Percentiles rank a stretch among this genome's conserved stretches.
Evolutionary conservation across 371 early-diverging fungal genomes (phyloP).

Genomic region (Gilbertella persicaria): DNA sequence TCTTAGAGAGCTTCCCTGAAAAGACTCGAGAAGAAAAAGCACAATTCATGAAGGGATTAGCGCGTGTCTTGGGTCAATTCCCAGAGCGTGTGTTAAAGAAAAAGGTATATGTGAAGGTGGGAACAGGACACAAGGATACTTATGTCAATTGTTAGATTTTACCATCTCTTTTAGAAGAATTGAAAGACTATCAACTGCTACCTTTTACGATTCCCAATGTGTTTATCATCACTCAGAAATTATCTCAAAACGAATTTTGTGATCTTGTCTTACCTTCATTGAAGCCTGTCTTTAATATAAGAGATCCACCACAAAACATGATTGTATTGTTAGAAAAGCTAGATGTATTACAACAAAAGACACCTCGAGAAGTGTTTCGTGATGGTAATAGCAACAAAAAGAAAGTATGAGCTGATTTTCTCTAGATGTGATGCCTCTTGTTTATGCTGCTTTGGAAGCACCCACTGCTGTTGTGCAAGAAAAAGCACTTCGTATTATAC

Average conservation of each 20-base stretch:
- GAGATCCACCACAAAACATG: conserved; percentile 66
- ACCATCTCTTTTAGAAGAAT: conserved; percentile 70
- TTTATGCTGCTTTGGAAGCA: conserved; percentile 70
- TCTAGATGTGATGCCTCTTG: conserved; percentile 74
- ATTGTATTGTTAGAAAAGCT: conserved; percentile 68
- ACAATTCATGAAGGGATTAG: conserved; percentile 80
- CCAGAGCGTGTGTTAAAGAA: conserved; percentile 67
- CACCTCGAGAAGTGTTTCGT: conserved; percentile 59
- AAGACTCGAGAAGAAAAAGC: conserved; percentile 78
- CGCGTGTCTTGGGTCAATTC: conserved; percentile 70
- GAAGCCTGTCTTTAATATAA: conserved; percentile 61
- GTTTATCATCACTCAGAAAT: conserved; percentile 63
- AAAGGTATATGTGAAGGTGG: conserved; percentile 50
- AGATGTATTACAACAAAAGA: conserved; percentile 63
- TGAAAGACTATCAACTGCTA: conserved; percentile 71
- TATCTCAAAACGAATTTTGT: conserved; percentile 67
- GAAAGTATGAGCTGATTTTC: background rate
- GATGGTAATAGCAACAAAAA: conserved; percentile 41
- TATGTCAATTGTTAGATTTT: conserved; percentile 52
- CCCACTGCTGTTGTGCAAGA: conserved; percentile 73
- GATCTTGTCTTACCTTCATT: conserved; percentile 64
- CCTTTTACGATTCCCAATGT: conserved; percentile 79
- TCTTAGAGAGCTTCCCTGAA: conserved; percentile 78
- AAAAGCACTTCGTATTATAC: conserved; percentile 72
- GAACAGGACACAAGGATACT: background rate